Evolutionary conservation across 2,329 filamentous ascomycete species (phyloP), one percentile per base, ranked within the genome.

Genomic region (Trichoderma lentiforme): DNA sequence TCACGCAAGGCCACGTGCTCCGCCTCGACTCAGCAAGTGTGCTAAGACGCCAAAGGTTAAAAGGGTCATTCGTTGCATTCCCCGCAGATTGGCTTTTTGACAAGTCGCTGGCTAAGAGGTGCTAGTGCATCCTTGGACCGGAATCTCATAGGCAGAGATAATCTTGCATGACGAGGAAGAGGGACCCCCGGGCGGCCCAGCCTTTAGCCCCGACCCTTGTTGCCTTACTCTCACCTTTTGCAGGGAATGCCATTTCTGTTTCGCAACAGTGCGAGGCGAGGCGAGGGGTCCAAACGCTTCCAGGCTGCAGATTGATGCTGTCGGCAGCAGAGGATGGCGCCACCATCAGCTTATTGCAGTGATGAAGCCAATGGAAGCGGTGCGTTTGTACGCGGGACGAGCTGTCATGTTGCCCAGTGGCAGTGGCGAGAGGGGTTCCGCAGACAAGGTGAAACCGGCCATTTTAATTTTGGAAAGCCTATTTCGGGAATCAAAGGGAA

Each of bases 361-460:
- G 21, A 88, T 88, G 80, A 82, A 53, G 82, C 24, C 80, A 83
- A 28, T 87, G 87, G 86, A 84, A 88, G 78, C 81, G 83, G 65
- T 89, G 87, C 76, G 83, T 58, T 58, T 88, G 66, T 82, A 85
- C 53, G 87, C 87, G 18, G 87, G 86, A 63, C 78, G 84, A 71
- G 83, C 84, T 72, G 82, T 83, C 60, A 88, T 86, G 76, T 85
- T 85, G 57, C 24, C 84, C 83, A 8, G 86, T 30, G 57, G 56
- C 28, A 51, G 39, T 53, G 66, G 28, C 28, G 47, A 86, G 15
- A 86, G 84, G 6, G 84, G 84, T 34, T 84, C 28, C 81, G 56
- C 80, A 73, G 21, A n/a, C 85, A 80, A 80, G 87, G 74, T 82
- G 87, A 7, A 78, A 60, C 57, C n/a, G 57, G 57, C 76, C 67